Evolutionary conservation across 2,329 filamentous ascomycete species (phyloP).

Genomic region (Fusarium clavum): DNA sequence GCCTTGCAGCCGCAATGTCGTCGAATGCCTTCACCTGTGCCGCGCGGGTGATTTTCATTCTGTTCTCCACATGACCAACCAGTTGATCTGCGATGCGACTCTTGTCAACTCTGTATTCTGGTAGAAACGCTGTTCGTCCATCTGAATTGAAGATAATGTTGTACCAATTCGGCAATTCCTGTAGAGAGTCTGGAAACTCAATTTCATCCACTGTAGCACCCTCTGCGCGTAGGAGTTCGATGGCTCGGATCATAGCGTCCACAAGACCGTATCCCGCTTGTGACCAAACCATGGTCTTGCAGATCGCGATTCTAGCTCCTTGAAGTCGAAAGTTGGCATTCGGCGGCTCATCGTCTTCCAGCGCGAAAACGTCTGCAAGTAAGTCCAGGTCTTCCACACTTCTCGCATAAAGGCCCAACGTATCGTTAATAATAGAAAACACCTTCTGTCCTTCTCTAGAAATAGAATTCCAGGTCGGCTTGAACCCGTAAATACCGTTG

Average conservation of each 20-base stretch:
- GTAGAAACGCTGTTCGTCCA: slow-evolving; percentile 62
- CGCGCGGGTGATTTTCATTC: slow-evolving; percentile 52
- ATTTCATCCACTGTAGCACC: slow-evolving; percentile 65
- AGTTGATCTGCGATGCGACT: slow-evolving; percentile 53
- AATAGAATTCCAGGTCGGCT: slow-evolving; percentile 35
- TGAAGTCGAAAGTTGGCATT: slow-evolving; percentile 48
- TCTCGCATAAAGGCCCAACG: slow-evolving; percentile 65
- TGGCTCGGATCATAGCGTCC: slow-evolving; percentile 53
- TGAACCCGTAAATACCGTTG: slow-evolving; percentile 60
- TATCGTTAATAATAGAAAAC: slow-evolving; percentile 60
- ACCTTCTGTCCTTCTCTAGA: slow-evolving; percentile 22
- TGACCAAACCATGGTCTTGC: slow-evolving; percentile 63
- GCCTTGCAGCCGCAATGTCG: slow-evolving; percentile 60
- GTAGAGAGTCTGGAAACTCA: slow-evolving; percentile 56
- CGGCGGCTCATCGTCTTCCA: slow-evolving; percentile 61
- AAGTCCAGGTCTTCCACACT: slow-evolving; percentile 67
- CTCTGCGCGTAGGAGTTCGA: slow-evolving; percentile 50
- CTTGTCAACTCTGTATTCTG: slow-evolving; percentile 61
- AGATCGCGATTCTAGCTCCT: slow-evolving; percentile 62
- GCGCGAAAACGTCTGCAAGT: slow-evolving; percentile 61
- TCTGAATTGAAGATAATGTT: slow-evolving; percentile 63
- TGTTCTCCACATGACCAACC: slow-evolving; percentile 64
- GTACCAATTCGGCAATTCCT: slow-evolving; percentile 48
- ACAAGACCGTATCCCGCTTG: slow-evolving; percentile 54
- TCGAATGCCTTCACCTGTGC: slow-evolving; percentile 65